phyloP scores from a whole-genome alignment of 768 basidiomycete genomes.

The Panellus pusillus region DNA sequence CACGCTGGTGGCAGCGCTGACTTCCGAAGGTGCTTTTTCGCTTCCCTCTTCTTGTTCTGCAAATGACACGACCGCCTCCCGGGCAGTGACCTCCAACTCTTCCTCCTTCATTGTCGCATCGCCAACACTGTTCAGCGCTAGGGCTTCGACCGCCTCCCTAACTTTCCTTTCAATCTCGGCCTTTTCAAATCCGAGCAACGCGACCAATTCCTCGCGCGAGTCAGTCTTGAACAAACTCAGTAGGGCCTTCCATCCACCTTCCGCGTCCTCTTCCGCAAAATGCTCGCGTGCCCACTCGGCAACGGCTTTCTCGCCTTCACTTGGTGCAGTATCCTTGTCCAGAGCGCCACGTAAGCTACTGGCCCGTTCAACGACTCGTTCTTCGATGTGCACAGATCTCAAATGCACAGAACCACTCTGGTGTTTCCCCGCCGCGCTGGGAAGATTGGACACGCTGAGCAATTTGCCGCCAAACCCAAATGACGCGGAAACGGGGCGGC shows the following conservation, averaged over 20 bases:
- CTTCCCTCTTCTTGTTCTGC: conserved; percentile 64
- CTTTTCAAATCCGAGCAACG: conserved; percentile 90
- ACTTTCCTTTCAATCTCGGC: conserved; percentile 78
- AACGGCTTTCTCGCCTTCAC: conserved; percentile 52
- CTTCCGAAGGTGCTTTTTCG: conserved; percentile 74
- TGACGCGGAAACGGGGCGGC: conserved; percentile 73
- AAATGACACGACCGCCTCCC: conserved; percentile 82
- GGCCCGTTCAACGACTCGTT: conserved; percentile 71
- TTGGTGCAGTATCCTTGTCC: conserved; percentile 30
- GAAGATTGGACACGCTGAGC: conserved; percentile 77
- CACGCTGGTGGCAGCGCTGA: conserved; percentile 43
- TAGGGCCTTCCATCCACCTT: conserved; percentile 85
- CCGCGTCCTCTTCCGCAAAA: conserved; percentile 32
- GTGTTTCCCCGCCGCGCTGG: conserved; percentile 68
- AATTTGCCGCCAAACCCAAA: conserved; percentile 95
- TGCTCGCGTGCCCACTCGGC: conserved; percentile 69
- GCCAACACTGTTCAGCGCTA: conserved; percentile 49
- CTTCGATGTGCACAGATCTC: conserved; percentile 76
- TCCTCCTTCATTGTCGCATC: conserved; percentile 33
- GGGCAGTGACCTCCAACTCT: conserved; percentile 45
- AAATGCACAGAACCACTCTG: conserved; percentile 84
- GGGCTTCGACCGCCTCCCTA: conserved; percentile 75
- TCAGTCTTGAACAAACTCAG: conserved; percentile 84
- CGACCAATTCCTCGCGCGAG: conserved; percentile 87
- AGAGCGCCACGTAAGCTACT: conserved; percentile 54